Base-by-base conservation (phyloP, 2,329 filamentous ascomycete genomes). In the Fusarium sp. region DNA sequence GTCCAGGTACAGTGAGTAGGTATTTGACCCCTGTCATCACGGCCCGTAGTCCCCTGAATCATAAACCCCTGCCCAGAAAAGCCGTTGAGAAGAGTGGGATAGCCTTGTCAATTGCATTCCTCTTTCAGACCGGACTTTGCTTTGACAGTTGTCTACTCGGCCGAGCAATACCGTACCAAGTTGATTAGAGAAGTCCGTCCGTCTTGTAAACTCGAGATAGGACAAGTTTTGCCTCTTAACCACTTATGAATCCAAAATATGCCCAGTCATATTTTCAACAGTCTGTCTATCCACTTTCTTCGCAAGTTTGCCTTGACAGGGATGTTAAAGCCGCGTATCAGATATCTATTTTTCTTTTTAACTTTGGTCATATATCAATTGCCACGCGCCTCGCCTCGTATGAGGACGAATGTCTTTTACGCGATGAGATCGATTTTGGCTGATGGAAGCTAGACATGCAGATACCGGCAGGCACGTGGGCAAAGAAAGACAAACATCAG, bases 301-400 rank as follows among this genome's bases (percentile, higher is more conserved):
- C 52, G 43, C 45, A 53, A 57, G 24, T 44, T 52, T 47, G 32
- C 25, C 65, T 44, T 44, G 24, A 20, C 63, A 54, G 41, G 67
- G 67, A 52, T 47, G 29, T 20, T 10, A 29, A 41, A 29, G 32
- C 49, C 40, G 20, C 32, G 12, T 38, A 7, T 38, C 34, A 38
- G 34, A 38, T 38, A 38, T 38, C 34, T 12, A 7, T 38, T 38
- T 38, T 38, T n/a, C 34, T 38, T 38, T 38, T 38, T 38, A n/a
- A 38, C 18, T n/a, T n/a, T 38, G 34, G 34, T 38, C 34, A 38
- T 38, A 38, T 38, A 38, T 38, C 34, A 38, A 11, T n/a, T 38
- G 34, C 34, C 34, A 38, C 34, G 18, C 34, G 18, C 34, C 25
- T 29, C 24, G 10, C 13, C 24, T 25, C 18, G 34, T 38, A 38